These are phyloP conservation scores for Quercus agrifolia DNA, from an alignment of 306 rosid species.

Conservation along the genomic window DNA sequence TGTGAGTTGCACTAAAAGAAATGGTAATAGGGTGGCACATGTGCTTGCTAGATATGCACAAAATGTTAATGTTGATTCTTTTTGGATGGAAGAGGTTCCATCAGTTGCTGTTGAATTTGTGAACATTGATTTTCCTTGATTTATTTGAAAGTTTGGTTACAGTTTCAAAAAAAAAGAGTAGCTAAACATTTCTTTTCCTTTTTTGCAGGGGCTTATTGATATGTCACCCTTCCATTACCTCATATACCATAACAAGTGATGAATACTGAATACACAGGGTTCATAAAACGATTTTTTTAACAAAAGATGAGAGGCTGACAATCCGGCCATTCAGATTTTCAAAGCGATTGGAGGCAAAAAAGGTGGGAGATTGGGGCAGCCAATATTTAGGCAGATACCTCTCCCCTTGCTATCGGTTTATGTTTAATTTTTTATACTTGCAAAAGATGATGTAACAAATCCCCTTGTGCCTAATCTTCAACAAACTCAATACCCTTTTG, in stretches of 20 bases:
- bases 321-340: constrained; percentile 2
- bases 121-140: no score
- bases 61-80: no score
- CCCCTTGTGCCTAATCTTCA: background rate
- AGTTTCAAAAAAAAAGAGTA: background rate
- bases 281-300: background rate
- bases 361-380: constrained; percentile 3
- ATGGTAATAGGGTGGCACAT: no score
- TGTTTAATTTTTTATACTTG: background rate
- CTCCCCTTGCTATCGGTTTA: background rate
- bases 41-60: no score
- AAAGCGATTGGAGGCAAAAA: background rate
- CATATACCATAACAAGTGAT: background rate
- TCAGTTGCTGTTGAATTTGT: no score
- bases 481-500: background rate
- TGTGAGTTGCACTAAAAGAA: no score
- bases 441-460: constrained; percentile 16
- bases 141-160: no score
- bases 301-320: constrained; percentile 3
- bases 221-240: background rate
- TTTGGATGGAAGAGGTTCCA: no score
- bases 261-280: background rate
- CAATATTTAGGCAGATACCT: constrained; percentile 7
- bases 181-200: background rate
- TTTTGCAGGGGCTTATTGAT: constrained; percentile 8